Evolutionary conservation across 2,329 filamentous ascomycete species (phyloP), one percentile per base, ranked within the genome.

Genomic region (Phyllachora maydis): DNA sequence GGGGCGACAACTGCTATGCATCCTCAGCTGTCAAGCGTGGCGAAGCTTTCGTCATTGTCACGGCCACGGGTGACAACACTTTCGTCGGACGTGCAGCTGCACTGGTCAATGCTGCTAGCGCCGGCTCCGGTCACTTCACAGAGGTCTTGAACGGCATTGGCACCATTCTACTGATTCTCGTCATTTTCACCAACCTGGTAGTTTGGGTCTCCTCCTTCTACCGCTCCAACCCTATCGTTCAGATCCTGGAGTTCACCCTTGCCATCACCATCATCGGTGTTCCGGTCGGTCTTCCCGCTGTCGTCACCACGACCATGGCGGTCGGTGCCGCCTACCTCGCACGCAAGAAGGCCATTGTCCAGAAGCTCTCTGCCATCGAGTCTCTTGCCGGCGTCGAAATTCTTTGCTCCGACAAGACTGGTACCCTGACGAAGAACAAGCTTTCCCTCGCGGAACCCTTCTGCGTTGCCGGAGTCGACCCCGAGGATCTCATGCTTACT

Each of bases 301-400:
- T 91, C 54, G 79, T 90, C 30, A 91, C 82, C 39, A 91, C 81
- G 38, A 91, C 81, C 44, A 88, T 91, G 79, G 81, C 81, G 46
- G 81, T 91, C 46, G 81, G 81, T 56, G 81, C 81, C 34, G 76
- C 79, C 32, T 88, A 88, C 50, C 67, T 91, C 29, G 81, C 81
- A 41, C 83, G 82, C 62, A 83, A 85, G 63, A 70, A 83, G 57
- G 82, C 81, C 26, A 90, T 91, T 35, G 81, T 91, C 35, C 81
- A 90, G 58, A 90, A 85, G 59, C 69, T 91, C 25, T 81, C 74
- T 16, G 81, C 81, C 34, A 91, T 91, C 32, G 81, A 91, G 59
- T 90, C 81, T 14, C 64, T 91, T 33, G 81, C 81, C 43, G 81
- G 81, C 59, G 82, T 90, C 32, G 76, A 91, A 53, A 88, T 91